Evolutionary conservation across 441 rosid species (phyloP).

Genomic region (Macaranga tanarius): DNA sequence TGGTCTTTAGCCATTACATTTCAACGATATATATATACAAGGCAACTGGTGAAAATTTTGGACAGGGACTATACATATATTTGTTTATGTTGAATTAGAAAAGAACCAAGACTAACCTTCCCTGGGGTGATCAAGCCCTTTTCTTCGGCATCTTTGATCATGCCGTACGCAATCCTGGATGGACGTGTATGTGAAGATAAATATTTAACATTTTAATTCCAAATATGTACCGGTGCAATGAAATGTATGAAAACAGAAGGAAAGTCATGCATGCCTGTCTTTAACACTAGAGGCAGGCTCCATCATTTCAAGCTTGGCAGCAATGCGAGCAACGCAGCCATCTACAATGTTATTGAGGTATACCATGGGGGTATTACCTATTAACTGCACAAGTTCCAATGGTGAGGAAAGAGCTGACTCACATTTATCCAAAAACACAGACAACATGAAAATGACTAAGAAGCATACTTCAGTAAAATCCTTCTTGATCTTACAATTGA

Average conservation of each 20-base stretch:
- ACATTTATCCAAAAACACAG: no score
- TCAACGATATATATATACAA: neutral
- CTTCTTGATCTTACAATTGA: slow-evolving; percentile 47
- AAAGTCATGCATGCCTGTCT: slow-evolving; percentile 40
- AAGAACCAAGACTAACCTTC: slow-evolving; percentile 41
- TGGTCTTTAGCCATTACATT: neutral
- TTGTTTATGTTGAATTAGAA: neutral
- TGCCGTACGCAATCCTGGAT: slow-evolving; percentile 60
- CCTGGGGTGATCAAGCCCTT: slow-evolving; percentile 74
- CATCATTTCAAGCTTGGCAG: slow-evolving; percentile 76
- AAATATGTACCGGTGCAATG: no score
- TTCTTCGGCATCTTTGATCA: slow-evolving; percentile 87
- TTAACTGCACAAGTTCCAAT: slow-evolving; percentile 40
- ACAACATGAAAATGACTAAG: neutral
- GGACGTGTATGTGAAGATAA: neutral
- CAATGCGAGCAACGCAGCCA: slow-evolving; percentile 69
- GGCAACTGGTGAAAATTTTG: neutral
- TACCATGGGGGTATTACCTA: slow-evolving; percentile 77
- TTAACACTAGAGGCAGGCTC: slow-evolving; percentile 72
- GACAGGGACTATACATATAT: neutral
- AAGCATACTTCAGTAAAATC: slow-evolving; percentile 61
- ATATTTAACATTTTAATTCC: no score
- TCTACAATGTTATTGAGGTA: slow-evolving; percentile 65
- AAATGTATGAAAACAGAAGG: no score
- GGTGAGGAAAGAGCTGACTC: no score